Conservation (phyloP, 257 asterid species). For the Jaltomata sinuosa region DNA sequence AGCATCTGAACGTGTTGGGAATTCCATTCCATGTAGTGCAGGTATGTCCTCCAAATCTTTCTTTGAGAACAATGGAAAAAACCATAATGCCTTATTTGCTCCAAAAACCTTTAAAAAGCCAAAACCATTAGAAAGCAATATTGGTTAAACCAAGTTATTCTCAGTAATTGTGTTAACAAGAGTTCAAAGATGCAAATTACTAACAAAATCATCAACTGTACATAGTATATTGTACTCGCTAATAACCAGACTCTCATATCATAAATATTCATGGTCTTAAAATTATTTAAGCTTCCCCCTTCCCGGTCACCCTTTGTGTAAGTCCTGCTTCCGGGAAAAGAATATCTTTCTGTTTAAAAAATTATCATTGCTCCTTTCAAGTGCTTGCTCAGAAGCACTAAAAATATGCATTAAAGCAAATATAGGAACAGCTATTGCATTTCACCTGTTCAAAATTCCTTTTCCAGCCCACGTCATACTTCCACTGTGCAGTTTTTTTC, state of each 20-base stretch:
- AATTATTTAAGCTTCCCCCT: neutral
- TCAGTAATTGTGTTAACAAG: neutral
- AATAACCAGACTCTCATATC: neutral
- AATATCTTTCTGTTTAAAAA: neutral
- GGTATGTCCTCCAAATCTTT: slow-evolving; percentile 62
- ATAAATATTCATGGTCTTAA: neutral
- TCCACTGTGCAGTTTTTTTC: slow-evolving; percentile 46
- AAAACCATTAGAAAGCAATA: neutral
- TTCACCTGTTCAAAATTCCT: slow-evolving; percentile 76
- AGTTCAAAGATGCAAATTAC: neutral
- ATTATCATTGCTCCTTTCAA: neutral
- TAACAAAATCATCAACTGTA: neutral
- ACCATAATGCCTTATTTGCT: slow-evolving; percentile 50
- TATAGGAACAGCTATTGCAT: neutral
- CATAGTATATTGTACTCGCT: neutral
- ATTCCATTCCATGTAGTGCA: slow-evolving; percentile 64
- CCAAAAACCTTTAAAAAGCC: slow-evolving; percentile 66
- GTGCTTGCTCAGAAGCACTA: neutral
- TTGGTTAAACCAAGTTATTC: neutral
- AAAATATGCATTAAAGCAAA: neutral
- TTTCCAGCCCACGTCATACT: slow-evolving; percentile 69
- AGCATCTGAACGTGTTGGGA: slow-evolving; percentile 42
- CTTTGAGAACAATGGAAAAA: slow-evolving; percentile 55
- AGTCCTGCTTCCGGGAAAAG: neutral
- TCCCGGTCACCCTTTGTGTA: neutral